Conservation (phyloP, 345 rosid species). For the Murraya paniculata region DNA sequence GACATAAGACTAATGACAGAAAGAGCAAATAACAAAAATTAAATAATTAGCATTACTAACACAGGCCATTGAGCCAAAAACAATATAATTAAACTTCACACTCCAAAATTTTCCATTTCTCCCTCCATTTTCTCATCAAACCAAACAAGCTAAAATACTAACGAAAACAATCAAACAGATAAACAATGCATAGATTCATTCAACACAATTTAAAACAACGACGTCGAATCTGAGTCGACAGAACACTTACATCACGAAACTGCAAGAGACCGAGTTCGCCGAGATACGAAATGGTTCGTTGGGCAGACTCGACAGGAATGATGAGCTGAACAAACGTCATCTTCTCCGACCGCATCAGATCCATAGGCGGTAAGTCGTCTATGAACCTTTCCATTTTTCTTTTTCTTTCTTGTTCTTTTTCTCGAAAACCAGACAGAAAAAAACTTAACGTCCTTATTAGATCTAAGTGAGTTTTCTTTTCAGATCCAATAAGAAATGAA, state of each 20-base stretch:
- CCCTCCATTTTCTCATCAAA: background rate
- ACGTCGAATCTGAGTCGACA: conserved; percentile 41
- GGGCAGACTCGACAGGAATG: conserved; percentile 90
- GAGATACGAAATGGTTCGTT: conserved; percentile 76
- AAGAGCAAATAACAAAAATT: background rate
- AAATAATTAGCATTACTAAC: background rate
- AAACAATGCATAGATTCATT: background rate
- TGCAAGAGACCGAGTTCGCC: conserved; percentile 81
- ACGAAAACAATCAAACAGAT: background rate
- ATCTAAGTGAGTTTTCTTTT: background rate
- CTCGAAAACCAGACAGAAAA: conserved; percentile 27
- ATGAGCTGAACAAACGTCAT: conserved; percentile 92
- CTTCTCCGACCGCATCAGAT: conserved; percentile 98
- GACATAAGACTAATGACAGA: background rate
- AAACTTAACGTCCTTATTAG: background rate
- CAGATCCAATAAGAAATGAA: conserved; percentile 16
- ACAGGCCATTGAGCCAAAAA: background rate
- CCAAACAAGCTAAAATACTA: background rate
- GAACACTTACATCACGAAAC: conserved; percentile 66
- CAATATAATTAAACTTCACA: background rate
- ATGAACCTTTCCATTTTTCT: conserved; percentile 47
- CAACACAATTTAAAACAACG: background rate
- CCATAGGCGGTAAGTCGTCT: conserved; percentile 80
- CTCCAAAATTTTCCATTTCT: background rate
- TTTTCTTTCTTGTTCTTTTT: conserved; percentile 12